Conservation (phyloP, 1,284 basidiomycete genomes). For the Sphagnurus paluster region DNA sequence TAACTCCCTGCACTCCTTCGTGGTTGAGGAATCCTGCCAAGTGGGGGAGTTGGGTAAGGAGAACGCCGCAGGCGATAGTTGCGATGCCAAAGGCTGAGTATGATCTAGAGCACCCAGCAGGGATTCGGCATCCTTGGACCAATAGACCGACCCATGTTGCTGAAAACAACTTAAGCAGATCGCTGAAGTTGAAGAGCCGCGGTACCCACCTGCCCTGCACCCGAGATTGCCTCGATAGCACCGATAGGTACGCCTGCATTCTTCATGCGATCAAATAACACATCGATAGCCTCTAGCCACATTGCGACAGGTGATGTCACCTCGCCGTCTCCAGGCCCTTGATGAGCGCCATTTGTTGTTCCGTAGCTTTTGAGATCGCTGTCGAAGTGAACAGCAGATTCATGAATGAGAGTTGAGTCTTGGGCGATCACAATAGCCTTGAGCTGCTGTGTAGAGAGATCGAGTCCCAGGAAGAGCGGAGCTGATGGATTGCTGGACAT, state of each 20-base stretch:
- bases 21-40: slow-evolving; percentile 92
- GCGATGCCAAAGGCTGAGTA: slow-evolving; percentile 48
- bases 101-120: slow-evolving; percentile 60
- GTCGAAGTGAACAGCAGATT: slow-evolving; percentile 81
- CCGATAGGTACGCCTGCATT: slow-evolving; percentile 56
- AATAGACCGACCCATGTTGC: slow-evolving; percentile 94
- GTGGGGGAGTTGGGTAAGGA: slow-evolving; percentile 76
- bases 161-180: slow-evolving; percentile 27
- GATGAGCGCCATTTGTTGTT: slow-evolving; percentile 74
- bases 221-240: slow-evolving; percentile 66
- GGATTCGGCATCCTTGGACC: slow-evolving; percentile 60
- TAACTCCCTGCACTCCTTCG: slow-evolving; percentile 68
- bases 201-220: slow-evolving; percentile 67
- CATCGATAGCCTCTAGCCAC: slow-evolving; percentile 84
- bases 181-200: background rate
- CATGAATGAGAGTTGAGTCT: slow-evolving; percentile 63
- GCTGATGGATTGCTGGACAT: no score
- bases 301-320: slow-evolving; percentile 82
- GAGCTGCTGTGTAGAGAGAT: slow-evolving; percentile 87
- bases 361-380: slow-evolving; percentile 73
- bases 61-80: slow-evolving; percentile 66
- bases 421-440: slow-evolving; percentile 73
- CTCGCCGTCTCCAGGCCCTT: slow-evolving; percentile 65
- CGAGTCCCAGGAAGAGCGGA: slow-evolving; percentile 81
- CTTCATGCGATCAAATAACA: slow-evolving; percentile 73